Base-by-base conservation (phyloP, 2,329 filamentous ascomycete species). In the Graphilbum fragrans region DNA sequence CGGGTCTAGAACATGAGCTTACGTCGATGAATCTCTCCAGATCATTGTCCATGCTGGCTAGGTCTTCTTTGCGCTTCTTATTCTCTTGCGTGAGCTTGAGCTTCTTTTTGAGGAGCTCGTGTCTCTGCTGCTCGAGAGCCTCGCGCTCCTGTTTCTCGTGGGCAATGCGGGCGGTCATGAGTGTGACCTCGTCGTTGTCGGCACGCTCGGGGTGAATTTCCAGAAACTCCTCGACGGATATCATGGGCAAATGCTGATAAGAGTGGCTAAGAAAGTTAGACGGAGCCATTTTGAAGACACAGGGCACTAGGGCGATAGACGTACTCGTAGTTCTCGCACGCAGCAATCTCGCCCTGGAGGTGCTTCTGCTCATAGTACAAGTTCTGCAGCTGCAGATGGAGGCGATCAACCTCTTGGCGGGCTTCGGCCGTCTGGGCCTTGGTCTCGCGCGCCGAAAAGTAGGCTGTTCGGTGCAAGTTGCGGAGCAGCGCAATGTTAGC, bases 321-420 rank as follows among this genome's bases (percentile, higher is more conserved):
- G 47, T 65, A 94, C 86, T 94, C 85, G 53, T 93, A 95, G 39
- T 80, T 82, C 57, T 94, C 85, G 59, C 92, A 96, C 9, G 85
- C 86, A 1, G 76, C 69, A 46, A 98, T 96, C 62, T 98, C 92
- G 38, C 85, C 85, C 49, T 84, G 78, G 41, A 98, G 66, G 60
- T 95, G 87, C 41, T 86, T 72, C 64, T 96, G 88, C 61, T 98
- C 90, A 56, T 98, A 98, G 59, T 92, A 93, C 8, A 98, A 66
- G 55, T 98, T 98, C 62, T 96, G 90, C 42, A 98, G 70, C 55
- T 94, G 85, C 31, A 98, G 70, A 57, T 96, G 88, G 46, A 98
- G 69, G 38, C 81, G 77, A 58, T 98, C 92, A 49, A 96, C 86
- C 61, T 94, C 86, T 53, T 90, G 84, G 38, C 88, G 78, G 38